Conservation (phyloP, 2,329 filamentous ascomycete species). For the Phialophora tarda region DNA sequence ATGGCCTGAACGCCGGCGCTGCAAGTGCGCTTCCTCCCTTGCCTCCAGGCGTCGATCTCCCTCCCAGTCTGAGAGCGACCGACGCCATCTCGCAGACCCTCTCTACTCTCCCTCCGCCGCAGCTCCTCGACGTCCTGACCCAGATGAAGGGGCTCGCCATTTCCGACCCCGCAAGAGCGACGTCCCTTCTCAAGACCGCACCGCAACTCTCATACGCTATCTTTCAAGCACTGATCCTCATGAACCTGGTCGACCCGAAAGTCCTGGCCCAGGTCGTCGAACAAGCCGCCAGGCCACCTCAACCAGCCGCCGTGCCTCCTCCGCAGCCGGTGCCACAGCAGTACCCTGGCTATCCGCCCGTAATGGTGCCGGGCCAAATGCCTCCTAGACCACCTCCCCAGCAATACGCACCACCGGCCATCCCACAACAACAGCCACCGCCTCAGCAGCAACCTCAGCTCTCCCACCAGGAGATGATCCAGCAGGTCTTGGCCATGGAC, state of each 20-base stretch:
- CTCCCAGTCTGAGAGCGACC: constrained; percentile 78
- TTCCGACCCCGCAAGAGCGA: constrained; percentile 79
- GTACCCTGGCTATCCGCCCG: constrained; percentile 35
- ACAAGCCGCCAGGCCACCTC: constrained; percentile 47
- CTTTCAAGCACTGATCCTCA: constrained; percentile 89
- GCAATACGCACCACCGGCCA: constrained; percentile 42
- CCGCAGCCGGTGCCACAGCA: constrained; percentile 46
- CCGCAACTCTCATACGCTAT: constrained; percentile 94
- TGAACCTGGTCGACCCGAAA: constrained; percentile 87
- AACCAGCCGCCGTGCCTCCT: constrained; percentile 35
- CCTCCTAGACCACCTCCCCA: constrained; percentile 41
- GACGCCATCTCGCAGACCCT: constrained; percentile 94
- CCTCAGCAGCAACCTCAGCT: constrained; percentile 49
- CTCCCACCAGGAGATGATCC: constrained; percentile 72
- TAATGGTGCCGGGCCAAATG: constrained; percentile 39
- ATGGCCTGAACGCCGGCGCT: constrained; percentile 45
- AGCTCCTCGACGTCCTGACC: constrained; percentile 88
- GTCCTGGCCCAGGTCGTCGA: constrained; percentile 83
- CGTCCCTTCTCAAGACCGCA: constrained; percentile 82
- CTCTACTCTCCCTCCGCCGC: constrained; percentile 80
- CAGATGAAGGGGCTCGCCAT: constrained; percentile 94
- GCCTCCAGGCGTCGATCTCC: constrained; percentile 82
- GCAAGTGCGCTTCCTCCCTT: constrained; percentile 69
- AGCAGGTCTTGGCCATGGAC: constrained; percentile 79
- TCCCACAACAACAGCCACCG: constrained; percentile 43